phyloP scores from a whole-genome alignment of 2,329 filamentous ascomycete species.

The Davidsoniella eucalypti region DNA sequence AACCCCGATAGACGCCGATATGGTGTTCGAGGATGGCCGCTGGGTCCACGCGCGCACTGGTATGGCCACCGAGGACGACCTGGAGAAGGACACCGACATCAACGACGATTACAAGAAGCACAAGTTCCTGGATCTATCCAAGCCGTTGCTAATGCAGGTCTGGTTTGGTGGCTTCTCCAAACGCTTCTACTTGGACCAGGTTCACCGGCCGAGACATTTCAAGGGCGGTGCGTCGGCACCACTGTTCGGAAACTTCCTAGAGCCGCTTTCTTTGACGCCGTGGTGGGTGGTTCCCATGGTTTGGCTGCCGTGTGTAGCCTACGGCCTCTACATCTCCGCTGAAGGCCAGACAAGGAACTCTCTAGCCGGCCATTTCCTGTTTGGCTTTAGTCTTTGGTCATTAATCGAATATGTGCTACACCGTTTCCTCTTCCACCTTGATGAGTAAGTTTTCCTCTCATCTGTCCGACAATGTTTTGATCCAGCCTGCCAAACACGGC shows the following conservation, averaged over 20 bases:
- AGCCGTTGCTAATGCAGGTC: slow-evolving; percentile 72
- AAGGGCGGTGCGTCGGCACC: slow-evolving; percentile 84
- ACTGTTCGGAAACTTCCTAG: slow-evolving; percentile 94
- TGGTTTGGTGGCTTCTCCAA: slow-evolving; percentile 81
- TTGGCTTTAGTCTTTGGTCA: slow-evolving; percentile 70
- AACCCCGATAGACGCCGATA: slow-evolving; percentile 20
- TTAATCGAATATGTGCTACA: slow-evolving; percentile 81
- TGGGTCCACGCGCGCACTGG: slow-evolving; percentile 52
- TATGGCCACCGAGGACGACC: slow-evolving; percentile 76
- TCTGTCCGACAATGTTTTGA: neutral
- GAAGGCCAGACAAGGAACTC: slow-evolving; percentile 32
- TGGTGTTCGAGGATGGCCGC: slow-evolving; percentile 15
- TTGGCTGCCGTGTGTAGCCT: slow-evolving; percentile 69
- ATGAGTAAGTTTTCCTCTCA: slow-evolving; percentile 46
- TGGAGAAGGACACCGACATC: slow-evolving; percentile 71
- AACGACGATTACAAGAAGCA: slow-evolving; percentile 65
- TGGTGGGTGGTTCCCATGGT: slow-evolving; percentile 80
- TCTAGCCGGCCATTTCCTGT: slow-evolving; percentile 43
- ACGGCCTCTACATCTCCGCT: slow-evolving; percentile 51
- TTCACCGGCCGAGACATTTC: slow-evolving; percentile 91
- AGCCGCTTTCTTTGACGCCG: slow-evolving; percentile 85
- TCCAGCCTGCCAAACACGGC: too few species aligned
- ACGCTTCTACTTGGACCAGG: slow-evolving; percentile 92
- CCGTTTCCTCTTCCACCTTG: slow-evolving; percentile 83
- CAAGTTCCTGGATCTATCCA: slow-evolving; percentile 83